Evolutionary conservation across 306 rosid species (phyloP), one percentile per base, ranked within the genome.

Genomic region (Ceratonia siliqua): DNA sequence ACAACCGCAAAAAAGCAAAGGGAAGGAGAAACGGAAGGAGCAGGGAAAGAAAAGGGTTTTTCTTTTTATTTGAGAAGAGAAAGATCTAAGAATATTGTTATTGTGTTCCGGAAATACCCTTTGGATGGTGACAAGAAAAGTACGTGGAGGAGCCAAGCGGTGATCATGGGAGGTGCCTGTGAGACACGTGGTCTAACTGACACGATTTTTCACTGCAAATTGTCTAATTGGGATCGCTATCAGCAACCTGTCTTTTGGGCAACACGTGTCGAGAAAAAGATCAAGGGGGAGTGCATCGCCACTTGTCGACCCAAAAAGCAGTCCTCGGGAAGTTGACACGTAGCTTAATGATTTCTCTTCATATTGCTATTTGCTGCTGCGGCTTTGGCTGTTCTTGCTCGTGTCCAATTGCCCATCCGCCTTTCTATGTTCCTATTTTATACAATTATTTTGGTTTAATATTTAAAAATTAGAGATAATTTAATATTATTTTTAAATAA

Each of bases 151-250:
- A 21, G 85, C 69, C 96, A 88, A 80, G 87, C 88, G 89, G 92
- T 84, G 8, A 25, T 3, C 5, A 28, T 6, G 46, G 55, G 53
- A 54, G 41, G 74, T 38, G 68, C 4, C 14, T 38, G 14, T 3
- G 0, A 13, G 84, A 77, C 92, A 90, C 90, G 94, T 89, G 89
- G 83, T 58, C 68, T 7, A 48, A 38, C 50, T 68, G 87, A 76
- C 82, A 66, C 59, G 73, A 82, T 80, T 48, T 79, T 69, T 63
- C 63, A 57, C 54, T 72, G 83, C 71, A 43, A 32, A 57, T 43
- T 72, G 82, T 87, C 71, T 79, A 75, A 46, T 83, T 65, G 81
- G 83, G 77, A 81, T 82, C 84, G 66, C 87, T 53, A 62, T 76
- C 76, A 36, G 41, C 70, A 80, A 69, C 68, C 62, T 81, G 87